Base-by-base conservation (phyloP, 2,329 filamentous ascomycete genomes). In the Escovopsis sp. region DNA sequence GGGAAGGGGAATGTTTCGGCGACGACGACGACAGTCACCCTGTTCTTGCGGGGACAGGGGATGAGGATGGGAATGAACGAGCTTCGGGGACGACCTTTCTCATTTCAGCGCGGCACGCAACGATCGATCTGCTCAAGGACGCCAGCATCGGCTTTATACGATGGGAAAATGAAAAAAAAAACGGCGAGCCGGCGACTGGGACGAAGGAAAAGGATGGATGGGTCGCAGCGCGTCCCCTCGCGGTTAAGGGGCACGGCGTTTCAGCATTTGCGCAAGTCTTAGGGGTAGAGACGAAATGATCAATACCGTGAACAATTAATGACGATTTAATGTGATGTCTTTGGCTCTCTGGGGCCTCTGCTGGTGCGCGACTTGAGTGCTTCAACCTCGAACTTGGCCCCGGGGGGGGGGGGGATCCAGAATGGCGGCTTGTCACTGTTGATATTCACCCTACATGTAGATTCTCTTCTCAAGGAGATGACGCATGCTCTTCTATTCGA, bases 201-300 rank as follows among this genome's bases (percentile, higher is more conserved):
- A 40, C 33, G 43, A 38, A 31, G 43, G 43, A 31, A 45, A 46
- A 39, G 46, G 37, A 31, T 16, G 41, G 43, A 40, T 39, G 42
- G 45, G 43, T 39, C 42, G 44, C 35, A 41, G 46, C 42, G 45
- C 54, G 50, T 54, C 41, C 42, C 31, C 41, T 45, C 40, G 51
- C 48, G 48, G 50, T 42, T 20, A 50, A 43, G 50, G 45, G 51
- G 52, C 52, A 53, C 49, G 50, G 51, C 53, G 53, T 55, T 52
- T 57, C 20, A 52, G 56, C 53, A 58, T 57, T 57, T 55, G 53
- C 57, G 53, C 51, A 56, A 20, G 48, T 53, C 39, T 41, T 45
- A 54, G 57, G 56, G 58, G 55, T 59, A 58, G 57, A 56, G 56
- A 57, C 57, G 57, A 53, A 59, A 54, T 54, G 50, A 48, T 53